These are phyloP conservation scores for Boletus subcaerulescens DNA, from an alignment of 768 basidiomycete species.

Conservation along the genomic window DNA sequence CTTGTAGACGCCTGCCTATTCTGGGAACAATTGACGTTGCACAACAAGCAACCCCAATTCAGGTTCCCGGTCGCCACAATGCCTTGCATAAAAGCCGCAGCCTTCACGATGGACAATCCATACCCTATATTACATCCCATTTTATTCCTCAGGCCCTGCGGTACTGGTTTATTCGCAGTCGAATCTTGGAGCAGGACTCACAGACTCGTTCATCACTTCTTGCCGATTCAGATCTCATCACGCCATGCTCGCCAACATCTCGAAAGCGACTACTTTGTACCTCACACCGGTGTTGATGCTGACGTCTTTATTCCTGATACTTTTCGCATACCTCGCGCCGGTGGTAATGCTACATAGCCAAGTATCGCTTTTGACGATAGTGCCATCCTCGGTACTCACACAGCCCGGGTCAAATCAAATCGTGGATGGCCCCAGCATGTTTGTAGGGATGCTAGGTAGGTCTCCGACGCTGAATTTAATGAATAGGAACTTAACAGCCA, in stretches of 20 bases:
- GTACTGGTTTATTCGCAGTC: conserved; percentile 24
- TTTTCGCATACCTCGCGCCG: conserved; percentile 72
- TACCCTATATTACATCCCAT: not conserved
- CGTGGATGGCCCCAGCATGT: conserved; percentile 66
- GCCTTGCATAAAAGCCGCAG: conserved; percentile 16
- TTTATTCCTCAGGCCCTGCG: conserved; percentile 4
- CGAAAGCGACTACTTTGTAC: conserved; percentile 65
- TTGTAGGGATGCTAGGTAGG: conserved; percentile 66
- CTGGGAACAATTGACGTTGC: conserved; percentile 13
- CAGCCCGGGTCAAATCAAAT: conserved; percentile 29
- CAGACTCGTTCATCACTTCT: conserved; percentile 4
- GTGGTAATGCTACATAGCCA: conserved; percentile 53
- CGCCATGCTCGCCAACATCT: conserved; percentile 66
- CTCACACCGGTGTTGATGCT: conserved; percentile 65
- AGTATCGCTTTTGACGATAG: conserved; percentile 64
- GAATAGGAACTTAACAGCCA: not conserved
- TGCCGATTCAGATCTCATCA: not conserved
- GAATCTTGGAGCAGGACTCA: conserved; percentile 21
- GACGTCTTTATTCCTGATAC: conserved; percentile 59
- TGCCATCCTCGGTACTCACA: conserved; percentile 48
- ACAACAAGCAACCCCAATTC: conserved; percentile 14
- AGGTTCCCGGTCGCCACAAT: not conserved
- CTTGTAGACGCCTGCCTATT: not conserved
- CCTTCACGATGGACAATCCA: not conserved
- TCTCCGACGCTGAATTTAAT: not conserved